phyloP scores from a whole-genome alignment of 441 rosid genomes.

The Erodium trifolium region DNA sequence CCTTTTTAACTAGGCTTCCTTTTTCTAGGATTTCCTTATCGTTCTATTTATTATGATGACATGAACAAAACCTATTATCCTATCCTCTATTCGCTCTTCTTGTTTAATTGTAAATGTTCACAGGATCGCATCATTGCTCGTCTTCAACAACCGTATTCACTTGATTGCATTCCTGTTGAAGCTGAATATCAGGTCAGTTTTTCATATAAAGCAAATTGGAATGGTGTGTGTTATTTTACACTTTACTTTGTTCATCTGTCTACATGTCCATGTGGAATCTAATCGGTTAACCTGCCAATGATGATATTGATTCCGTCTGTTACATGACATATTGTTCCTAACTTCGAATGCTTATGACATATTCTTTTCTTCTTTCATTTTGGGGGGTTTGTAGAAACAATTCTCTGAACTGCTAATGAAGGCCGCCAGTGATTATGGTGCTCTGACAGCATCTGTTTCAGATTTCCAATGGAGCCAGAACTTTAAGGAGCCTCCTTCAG shows the following conservation, averaged over 20 bases:
- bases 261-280: too few relatives aligned
- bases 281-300: too few relatives aligned
- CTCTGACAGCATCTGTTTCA: conserved; percentile 77
- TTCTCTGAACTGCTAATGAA: conserved; percentile 89
- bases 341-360: background rate
- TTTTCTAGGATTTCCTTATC: too few relatives aligned
- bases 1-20: too few relatives aligned
- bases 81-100: background rate
- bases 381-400: conserved; percentile 59
- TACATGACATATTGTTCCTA: background rate
- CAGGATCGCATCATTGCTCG: conserved; percentile 97
- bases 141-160: conserved; percentile 92
- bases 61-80: background rate
- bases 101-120: conserved; percentile 16
- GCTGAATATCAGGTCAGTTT: conserved; percentile 85
- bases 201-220: conserved; percentile 5
- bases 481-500: conserved; percentile 91
- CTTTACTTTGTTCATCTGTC: background rate
- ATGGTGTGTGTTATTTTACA: background rate
- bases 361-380: conserved; percentile 4
- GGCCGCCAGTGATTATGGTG: conserved; percentile 94
- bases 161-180: conserved; percentile 98
- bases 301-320: too few relatives aligned
- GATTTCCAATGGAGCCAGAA: conserved; percentile 97
- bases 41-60: background rate